These are phyloP conservation scores for Alternaria dauci DNA, from an alignment of 2,329 filamentous ascomycete species.

Conservation along the genomic window DNA sequence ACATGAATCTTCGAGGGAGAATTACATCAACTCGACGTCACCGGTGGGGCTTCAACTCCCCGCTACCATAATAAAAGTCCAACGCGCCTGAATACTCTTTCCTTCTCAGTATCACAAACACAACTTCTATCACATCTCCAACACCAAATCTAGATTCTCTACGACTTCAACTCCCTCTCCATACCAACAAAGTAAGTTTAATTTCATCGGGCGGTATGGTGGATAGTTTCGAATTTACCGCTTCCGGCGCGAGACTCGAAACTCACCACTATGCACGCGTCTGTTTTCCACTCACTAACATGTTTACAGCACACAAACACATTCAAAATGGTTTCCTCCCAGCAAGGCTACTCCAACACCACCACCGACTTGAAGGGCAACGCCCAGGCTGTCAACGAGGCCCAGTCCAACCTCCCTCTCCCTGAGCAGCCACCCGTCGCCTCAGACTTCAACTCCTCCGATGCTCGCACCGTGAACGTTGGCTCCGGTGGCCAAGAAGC, in stretches of 20 bases:
- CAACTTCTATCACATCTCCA: constrained; percentile 9
- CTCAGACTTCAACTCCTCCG: constrained; percentile 81
- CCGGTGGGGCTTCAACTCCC: constrained; percentile 18
- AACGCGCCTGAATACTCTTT: constrained; percentile 8
- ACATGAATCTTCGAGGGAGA: constrained; percentile 18
- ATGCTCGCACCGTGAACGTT: constrained; percentile 73
- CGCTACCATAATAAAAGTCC: constrained; percentile 23
- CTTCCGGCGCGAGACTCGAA: neutral
- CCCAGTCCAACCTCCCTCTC: constrained; percentile 76
- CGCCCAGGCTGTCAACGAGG: constrained; percentile 68
- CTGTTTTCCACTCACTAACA: neutral
- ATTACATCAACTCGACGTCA: constrained; percentile 28
- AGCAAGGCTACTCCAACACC: constrained; percentile 35
- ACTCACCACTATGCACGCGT: neutral
- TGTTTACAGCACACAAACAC: constrained; percentile 9
- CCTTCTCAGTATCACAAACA: constrained; percentile 9
- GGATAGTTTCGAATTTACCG: neutral
- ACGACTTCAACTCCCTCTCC: neutral
- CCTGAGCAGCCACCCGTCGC: constrained; percentile 78
- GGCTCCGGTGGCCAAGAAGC: constrained; percentile 65
- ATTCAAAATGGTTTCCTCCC: constrained; percentile 35
- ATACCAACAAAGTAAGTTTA: constrained; percentile 22
- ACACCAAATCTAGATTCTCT: neutral
- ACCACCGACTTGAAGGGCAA: constrained; percentile 40
- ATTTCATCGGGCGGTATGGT: neutral